Conservation (phyloP, 805 yeast genomes). For the Metschnikowia proteae region DNA sequence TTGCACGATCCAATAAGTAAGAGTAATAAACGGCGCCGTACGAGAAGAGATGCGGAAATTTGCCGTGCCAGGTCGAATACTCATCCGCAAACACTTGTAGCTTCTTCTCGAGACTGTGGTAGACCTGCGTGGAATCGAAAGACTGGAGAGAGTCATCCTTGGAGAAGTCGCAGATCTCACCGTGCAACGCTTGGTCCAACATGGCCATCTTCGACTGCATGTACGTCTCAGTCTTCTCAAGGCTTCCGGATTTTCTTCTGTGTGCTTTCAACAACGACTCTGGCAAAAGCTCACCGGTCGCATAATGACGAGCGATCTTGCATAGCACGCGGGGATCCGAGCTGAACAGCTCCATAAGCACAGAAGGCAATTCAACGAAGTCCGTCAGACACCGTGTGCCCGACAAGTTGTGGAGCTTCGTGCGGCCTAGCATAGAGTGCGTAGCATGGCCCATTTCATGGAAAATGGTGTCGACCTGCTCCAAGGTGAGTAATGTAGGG, state of each 20-base stretch:
- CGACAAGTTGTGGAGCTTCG: slow-evolving; percentile 82
- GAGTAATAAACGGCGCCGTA: slow-evolving; percentile 95
- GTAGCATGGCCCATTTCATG: slow-evolving; percentile 99
- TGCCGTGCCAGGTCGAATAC: slow-evolving; percentile 85
- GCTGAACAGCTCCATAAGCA: slow-evolving; percentile 93
- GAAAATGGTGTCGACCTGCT: slow-evolving; percentile 88
- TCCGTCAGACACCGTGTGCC: slow-evolving; percentile 96
- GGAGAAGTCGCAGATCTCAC: slow-evolving; percentile 34
- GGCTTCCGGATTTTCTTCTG: slow-evolving; percentile 47
- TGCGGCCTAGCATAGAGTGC: slow-evolving; percentile 95
- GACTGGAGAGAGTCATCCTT: slow-evolving; percentile 7
- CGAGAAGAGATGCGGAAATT: slow-evolving; percentile 87
- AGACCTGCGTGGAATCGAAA: slow-evolving; percentile 53
- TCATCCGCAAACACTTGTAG: slow-evolving; percentile 63
- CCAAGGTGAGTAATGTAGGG: slow-evolving; percentile 60
- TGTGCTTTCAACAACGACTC: slow-evolving; percentile 45
- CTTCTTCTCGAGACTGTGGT: slow-evolving; percentile 60
- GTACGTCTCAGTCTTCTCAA: slow-evolving; percentile 70
- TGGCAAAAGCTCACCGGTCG: slow-evolving; percentile 62
- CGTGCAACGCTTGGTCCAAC: slow-evolving; percentile 78
- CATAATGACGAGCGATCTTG: slow-evolving; percentile 67
- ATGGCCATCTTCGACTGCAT: slow-evolving; percentile 89
- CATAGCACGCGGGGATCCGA: slow-evolving; percentile 72
- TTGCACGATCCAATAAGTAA: slow-evolving; percentile 85
- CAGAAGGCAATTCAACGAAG: slow-evolving; percentile 94